phyloP scores from a whole-genome alignment of 345 rosid species.

The Pistacia vera region DNA sequence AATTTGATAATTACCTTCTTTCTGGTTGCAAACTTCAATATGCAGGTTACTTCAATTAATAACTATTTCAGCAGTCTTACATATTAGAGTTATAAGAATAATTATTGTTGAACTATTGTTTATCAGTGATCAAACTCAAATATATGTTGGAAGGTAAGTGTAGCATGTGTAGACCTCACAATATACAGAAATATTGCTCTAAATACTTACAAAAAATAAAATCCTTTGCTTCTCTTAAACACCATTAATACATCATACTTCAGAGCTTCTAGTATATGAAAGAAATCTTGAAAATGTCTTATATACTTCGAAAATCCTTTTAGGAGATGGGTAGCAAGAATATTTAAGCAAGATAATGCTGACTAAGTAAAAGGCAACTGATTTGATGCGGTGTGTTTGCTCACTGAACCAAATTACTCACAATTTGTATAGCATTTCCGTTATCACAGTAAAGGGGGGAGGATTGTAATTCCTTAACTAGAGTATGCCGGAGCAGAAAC shows the following conservation, averaged over 20 bases:
- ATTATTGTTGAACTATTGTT: not conserved
- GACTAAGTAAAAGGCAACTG: too few relatives aligned
- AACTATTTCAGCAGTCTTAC: not conserved
- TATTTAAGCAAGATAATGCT: not conserved
- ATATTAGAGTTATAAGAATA: not conserved
- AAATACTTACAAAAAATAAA: not conserved
- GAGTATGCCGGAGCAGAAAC: not conserved
- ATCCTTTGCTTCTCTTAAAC: not conserved
- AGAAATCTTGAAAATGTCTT: not conserved
- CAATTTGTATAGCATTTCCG: not conserved
- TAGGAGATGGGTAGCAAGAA: not conserved
- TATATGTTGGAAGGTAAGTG: not conserved
- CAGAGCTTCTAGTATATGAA: not conserved
- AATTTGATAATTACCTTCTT: not conserved
- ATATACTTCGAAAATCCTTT: not conserved
- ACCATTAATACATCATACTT: too few relatives aligned
- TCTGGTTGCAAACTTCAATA: not conserved
- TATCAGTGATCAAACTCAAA: not conserved
- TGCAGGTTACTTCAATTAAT: not conserved
- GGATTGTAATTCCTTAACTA: not conserved
- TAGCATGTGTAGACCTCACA: not conserved
- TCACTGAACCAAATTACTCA: too few relatives aligned
- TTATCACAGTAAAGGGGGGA: not conserved
- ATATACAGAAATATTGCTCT: not conserved
- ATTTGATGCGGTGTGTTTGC: not conserved